phyloP scores from a whole-genome alignment of 2,329 filamentous ascomycete species.

The Aureobasidium zeae region DNA sequence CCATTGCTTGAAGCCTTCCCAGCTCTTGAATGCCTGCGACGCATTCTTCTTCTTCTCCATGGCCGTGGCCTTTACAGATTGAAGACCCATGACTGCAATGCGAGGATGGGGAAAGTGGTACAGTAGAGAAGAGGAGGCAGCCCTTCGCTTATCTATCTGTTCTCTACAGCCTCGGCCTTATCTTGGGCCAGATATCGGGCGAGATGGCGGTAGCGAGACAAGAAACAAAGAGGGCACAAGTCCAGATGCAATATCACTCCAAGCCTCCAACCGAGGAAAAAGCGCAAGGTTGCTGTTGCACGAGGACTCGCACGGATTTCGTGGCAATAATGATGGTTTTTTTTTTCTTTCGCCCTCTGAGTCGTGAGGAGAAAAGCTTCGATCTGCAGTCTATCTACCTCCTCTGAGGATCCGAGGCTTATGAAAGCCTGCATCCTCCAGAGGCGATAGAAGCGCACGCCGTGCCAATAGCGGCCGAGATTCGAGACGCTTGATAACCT shows the following conservation, averaged over 20 bases:
- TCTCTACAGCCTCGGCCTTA: constrained; percentile 8
- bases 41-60: constrained; percentile 18
- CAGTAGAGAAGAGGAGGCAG: neutral
- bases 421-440: too few species aligned
- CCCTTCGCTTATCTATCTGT: constrained; percentile 12
- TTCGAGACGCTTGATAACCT: too few species aligned
- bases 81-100: constrained; percentile 8
- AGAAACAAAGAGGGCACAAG: constrained; percentile 2
- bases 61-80: constrained; percentile 5
- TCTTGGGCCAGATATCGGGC: constrained; percentile 3
- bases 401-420: too few species aligned
- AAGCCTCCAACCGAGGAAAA: neutral
- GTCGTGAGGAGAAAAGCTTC: too few species aligned
- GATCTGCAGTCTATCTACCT: too few species aligned
- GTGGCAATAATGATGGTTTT: too few species aligned
- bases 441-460: too few species aligned
- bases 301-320: too few species aligned
- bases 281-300: neutral
- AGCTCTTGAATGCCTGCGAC: constrained; percentile 20
- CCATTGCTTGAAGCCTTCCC: constrained; percentile 21
- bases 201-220: constrained; percentile 11
- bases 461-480: too few species aligned
- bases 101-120: neutral
- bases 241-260: too few species aligned
- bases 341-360: too few species aligned